Evolutionary conservation across 75 land plant genomes (phyloP).

Genomic region (Cryptomeria japonica): DNA sequence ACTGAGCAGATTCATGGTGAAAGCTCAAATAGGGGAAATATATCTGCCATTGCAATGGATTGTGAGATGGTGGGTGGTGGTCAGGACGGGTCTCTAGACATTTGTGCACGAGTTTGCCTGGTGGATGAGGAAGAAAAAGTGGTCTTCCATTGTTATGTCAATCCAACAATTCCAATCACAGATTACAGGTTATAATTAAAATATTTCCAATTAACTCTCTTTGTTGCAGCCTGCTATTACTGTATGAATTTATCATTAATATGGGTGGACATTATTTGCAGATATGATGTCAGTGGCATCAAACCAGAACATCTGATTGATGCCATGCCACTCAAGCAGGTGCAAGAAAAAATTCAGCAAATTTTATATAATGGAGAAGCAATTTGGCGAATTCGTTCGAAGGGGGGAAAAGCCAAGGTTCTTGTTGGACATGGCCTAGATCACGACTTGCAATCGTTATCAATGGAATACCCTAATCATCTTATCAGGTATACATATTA

Average conservation of each 20-base stretch:
- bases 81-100: slow-evolving; percentile 64
- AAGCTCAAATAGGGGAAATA: background rate
- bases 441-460: slow-evolving; percentile 65
- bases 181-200: slow-evolving; percentile 61
- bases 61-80: slow-evolving; percentile 95
- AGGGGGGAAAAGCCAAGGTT: slow-evolving; percentile 44
- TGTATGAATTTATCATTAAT: background rate
- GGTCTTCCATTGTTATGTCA: slow-evolving; percentile 60
- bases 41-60: slow-evolving; percentile 48
- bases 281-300: slow-evolving; percentile 54
- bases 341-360: slow-evolving; percentile 36
- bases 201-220: no score
- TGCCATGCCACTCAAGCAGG: slow-evolving; percentile 66
- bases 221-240: background rate
- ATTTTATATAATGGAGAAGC: slow-evolving; percentile 59
- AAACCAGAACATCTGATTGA: slow-evolving; percentile 47
- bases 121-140: slow-evolving; percentile 76
- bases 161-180: slow-evolving; percentile 63
- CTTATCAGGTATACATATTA: slow-evolving; percentile 46
- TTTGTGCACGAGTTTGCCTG: slow-evolving; percentile 82
- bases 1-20: background rate
- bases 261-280: background rate
- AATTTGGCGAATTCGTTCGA: slow-evolving; percentile 18
- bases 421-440: slow-evolving; percentile 78
- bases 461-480: slow-evolving; percentile 58